These are phyloP conservation scores for Mycocentrospora acerina DNA, from an alignment of 2,329 filamentous ascomycete genomes.

Conservation along the genomic window DNA sequence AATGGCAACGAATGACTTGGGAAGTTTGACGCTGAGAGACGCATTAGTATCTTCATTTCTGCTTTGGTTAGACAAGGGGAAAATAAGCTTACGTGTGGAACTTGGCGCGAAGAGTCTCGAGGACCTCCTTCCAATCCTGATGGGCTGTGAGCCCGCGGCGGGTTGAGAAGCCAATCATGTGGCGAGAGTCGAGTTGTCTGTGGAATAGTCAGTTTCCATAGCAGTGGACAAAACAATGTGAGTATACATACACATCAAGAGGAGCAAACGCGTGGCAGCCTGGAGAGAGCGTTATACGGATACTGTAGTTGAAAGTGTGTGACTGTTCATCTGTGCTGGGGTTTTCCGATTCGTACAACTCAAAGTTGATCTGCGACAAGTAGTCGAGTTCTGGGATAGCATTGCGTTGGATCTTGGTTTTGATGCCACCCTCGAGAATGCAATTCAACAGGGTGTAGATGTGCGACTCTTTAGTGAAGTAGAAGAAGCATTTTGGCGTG, in stretches of 20 bases:
- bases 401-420: constrained; percentile 93
- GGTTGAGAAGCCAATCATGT: constrained; percentile 94
- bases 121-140: constrained; percentile 94
- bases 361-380: constrained; percentile 95
- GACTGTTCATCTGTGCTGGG: constrained; percentile 58
- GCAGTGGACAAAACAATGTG: too few species aligned
- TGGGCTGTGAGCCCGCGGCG: constrained; percentile 86
- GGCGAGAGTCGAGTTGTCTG: constrained; percentile 84
- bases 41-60: constrained; percentile 9
- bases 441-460: constrained; percentile 98
- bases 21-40: constrained; percentile 47
- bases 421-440: constrained; percentile 93
- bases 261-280: constrained; percentile 97
- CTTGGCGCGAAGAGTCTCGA: constrained; percentile 90
- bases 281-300: constrained; percentile 92
- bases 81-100: constrained; percentile 78
- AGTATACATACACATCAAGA: constrained; percentile 70
- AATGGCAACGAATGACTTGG: constrained; percentile 54
- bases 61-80: neutral
- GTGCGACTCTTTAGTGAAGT: constrained; percentile 98
- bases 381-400: constrained; percentile 98
- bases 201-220: constrained; percentile 12
- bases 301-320: constrained; percentile 86
- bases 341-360: constrained; percentile 93
- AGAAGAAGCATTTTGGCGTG: constrained; percentile 94